These are phyloP conservation scores for Glomus cerebriforme DNA, from an alignment of 192 early-diverging fungal species.

Conservation along the genomic window DNA sequence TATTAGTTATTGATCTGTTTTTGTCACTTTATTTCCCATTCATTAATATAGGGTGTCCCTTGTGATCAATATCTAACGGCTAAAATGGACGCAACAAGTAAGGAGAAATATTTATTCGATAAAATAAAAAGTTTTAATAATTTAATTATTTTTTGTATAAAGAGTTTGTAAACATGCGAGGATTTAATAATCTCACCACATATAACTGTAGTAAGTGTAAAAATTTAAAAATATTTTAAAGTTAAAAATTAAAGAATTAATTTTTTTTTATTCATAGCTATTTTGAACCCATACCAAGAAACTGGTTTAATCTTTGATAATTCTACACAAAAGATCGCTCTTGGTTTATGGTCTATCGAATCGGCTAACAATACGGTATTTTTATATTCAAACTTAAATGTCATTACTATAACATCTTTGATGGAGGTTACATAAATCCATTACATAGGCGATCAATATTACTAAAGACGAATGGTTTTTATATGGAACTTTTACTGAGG, in stretches of 20 bases:
- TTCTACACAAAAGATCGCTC: constrained; percentile 20
- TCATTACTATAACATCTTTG: not conserved
- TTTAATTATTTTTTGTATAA: too few relatives aligned
- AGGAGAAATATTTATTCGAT: too few relatives aligned
- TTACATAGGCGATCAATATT: constrained; percentile 1
- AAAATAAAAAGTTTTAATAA: too few relatives aligned
- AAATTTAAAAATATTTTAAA: not conserved
- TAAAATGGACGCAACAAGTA: constrained; percentile 8
- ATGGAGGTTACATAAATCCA: not conserved
- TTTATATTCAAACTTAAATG: not conserved
- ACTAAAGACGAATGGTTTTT: constrained; percentile 27
- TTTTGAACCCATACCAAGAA: constrained; percentile 3
- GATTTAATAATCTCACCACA: constrained; percentile 1
- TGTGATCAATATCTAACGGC: constrained; percentile 12
- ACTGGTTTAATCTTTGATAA: constrained; percentile 13
- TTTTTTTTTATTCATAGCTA: not conserved
- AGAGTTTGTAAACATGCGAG: constrained; percentile 18
- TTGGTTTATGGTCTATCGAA: constrained; percentile 13
- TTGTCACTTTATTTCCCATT: not conserved
- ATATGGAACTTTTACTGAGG: constrained; percentile 9
- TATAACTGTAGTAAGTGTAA: constrained; percentile 23
- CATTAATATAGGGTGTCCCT: not conserved
- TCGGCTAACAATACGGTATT: constrained; percentile 31
- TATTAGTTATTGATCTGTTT: too few relatives aligned
- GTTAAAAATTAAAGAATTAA: too few relatives aligned